Evolutionary conservation across 108 stramenopile species (phyloP), one percentile per base, ranked within the genome.

Genomic region (Fragilaria crotonensis): DNA sequence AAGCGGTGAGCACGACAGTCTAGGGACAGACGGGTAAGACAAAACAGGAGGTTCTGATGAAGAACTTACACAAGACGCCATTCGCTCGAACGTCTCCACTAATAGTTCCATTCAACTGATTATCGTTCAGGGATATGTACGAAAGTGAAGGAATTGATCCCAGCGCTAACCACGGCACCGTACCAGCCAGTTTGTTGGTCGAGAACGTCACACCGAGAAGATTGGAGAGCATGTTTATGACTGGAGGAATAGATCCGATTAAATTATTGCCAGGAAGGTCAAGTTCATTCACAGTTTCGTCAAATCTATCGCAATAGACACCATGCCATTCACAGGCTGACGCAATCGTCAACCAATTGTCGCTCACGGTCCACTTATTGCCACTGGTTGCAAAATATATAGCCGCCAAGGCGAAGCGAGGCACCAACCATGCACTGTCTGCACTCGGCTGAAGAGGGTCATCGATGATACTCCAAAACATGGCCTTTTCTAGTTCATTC

Each of bases 321-420:
- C 33, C 56, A 14, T 60, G 44, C 71, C 71, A 72, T 1, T 60
- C 55, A 52, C 71, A 72, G n/a, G 47, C 30, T 5, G 30, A 45
- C 0, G 30, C 62, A 7, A 32, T 31, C 2, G 69, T 45, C 54
- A 69, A 54, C 60, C 60, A 62, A 5, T 45, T 45, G 5, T 31
- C n/a, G 3, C 52, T 30, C 30, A 29, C 26, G 18, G 26, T 54
- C 71, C 71, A 72, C 29, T 30, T 44, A 2, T 46, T 46, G 20
- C 81, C 81, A 20, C 51, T 44, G 4, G 73, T 79, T 5, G 76
- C 48, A 60, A 66, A 83, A 52, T 75, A 83, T 27, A 79, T 60
- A 9, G 68, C 66, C 0, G 73, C 68, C 18, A 79, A 46, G 23
- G 63, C 71, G 60, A 70, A 80, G 45, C 79, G 51, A 36, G 62